A percentile compares a stretch with the other conserved stretches of the same genome.
These are phyloP conservation scores for Quercus mongolica DNA, from an alignment of 306 rosid species.

Conservation along the genomic window DNA sequence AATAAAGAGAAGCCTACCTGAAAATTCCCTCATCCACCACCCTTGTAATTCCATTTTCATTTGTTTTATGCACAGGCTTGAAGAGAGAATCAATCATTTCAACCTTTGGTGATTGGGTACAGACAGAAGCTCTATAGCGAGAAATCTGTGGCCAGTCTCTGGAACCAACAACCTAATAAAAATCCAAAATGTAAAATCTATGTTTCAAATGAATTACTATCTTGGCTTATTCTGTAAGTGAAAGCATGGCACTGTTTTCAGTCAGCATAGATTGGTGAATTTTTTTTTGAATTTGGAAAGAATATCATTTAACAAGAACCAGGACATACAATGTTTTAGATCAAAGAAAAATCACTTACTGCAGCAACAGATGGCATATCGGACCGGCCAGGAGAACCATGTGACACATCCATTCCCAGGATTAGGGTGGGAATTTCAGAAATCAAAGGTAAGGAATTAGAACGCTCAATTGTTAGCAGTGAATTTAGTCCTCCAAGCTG, in stretches of 20 bases:
- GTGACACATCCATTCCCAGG: constrained; percentile 55
- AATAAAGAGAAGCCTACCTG: constrained; percentile 10
- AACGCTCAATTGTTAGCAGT: constrained; percentile 16
- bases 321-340: too few species aligned
- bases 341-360: constrained; percentile 23
- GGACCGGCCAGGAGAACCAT: constrained; percentile 43
- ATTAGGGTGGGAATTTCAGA: constrained; percentile 36
- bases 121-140: constrained; percentile 35
- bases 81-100: constrained; percentile 30
- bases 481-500: constrained; percentile 53
- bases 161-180: constrained; percentile 41
- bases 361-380: constrained; percentile 48
- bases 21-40: constrained; percentile 29
- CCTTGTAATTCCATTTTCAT: too few species aligned
- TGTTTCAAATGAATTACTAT: neutral
- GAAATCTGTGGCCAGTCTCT: constrained; percentile 38
- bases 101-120: constrained; percentile 28
- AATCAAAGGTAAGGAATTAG: constrained; percentile 24
- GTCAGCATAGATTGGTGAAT: too few species aligned
- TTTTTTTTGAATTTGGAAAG: too few species aligned
- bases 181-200: neutral
- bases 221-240: too few species aligned
- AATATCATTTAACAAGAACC: too few species aligned
- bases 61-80: constrained; percentile 7
- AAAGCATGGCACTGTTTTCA: too few species aligned